Evolutionary conservation across 2,329 filamentous ascomycete species (phyloP), one percentile per base, ranked within the genome.

Genomic region (Scedosporium aurantiacum): DNA sequence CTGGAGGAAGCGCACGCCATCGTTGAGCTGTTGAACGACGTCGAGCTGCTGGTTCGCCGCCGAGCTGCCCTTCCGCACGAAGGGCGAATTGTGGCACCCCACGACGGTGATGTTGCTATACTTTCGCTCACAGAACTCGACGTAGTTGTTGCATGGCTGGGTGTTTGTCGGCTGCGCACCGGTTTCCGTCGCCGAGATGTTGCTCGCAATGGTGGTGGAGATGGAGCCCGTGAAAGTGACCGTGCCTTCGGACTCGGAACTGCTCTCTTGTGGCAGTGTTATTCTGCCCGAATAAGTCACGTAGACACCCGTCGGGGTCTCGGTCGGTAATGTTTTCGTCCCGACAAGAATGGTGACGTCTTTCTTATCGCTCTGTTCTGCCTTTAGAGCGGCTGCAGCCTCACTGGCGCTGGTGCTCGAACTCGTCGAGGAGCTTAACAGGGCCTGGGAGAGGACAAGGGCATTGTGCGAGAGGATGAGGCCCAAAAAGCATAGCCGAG

Each of bases 31-130:
- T 40, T 80, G 76, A 12, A 77, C 80, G 57, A 94, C 89, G 21
- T 78, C 72, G 54, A 89, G 78, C 28, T 79, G 78, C 74, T 95
- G 90, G 73, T 95, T 95, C 61, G 88, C 82, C 14, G 86, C 90
- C 8, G 87, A 82, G 71, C 88, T 92, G 66, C 87, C 87, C 16
- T 79, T 71, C 7, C 82, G 78, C 47, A 86, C 80, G 70, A 95
- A 95, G 10, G 89, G 89, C 50, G 88, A 90, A 76, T 95, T 95
- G 75, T 95, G 90, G 18, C 86, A 85, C 21, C 82, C 85, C 1
- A 95, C 82, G 67, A 89, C 80, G 62, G 89, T 92, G 72, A 94
- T 87, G 71, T 94, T 92, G 78, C 87, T 85, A 73, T 91, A 95
- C 67, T 84, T 86, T 63, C 89, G 83, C 5, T 74, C 75, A 76